Conservation (phyloP, 352 stramenopile species). For the Blastocystis sp. region DNA sequence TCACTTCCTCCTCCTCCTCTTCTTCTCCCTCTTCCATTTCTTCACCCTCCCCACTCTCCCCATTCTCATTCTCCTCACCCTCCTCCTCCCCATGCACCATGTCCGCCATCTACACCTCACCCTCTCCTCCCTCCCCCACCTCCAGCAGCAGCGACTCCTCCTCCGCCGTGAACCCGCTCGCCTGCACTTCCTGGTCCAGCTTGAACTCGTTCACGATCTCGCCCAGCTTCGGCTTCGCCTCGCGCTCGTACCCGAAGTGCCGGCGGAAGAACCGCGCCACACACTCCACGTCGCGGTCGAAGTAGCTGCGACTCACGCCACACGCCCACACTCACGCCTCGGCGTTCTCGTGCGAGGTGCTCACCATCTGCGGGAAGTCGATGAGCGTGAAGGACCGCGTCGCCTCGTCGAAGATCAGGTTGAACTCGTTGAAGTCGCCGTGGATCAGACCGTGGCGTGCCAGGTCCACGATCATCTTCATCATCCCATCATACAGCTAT, state of each 20-base stretch:
- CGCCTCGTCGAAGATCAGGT: conserved; percentile 88
- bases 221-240: conserved; percentile 70
- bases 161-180: conserved; percentile 80
- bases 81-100: conserved; percentile 67
- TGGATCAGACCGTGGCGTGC: conserved; percentile 94
- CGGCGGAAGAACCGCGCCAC: conserved; percentile 90
- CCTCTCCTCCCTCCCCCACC: conserved; percentile 66
- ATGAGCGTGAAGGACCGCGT: conserved; percentile 92
- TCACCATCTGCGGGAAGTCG: conserved; percentile 99
- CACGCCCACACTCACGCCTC: conserved; percentile 81
- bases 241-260: conserved; percentile 75
- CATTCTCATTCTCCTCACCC: neutral
- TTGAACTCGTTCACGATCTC: conserved; percentile 49
- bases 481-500: conserved; percentile 84
- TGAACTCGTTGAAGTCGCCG: conserved; percentile 99
- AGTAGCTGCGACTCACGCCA: conserved; percentile 76
- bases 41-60: too few relatives aligned
- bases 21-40: neutral
- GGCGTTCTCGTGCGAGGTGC: conserved; percentile 93
- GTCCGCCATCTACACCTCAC: conserved; percentile 69
- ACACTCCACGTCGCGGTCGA: conserved; percentile 90
- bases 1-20: conserved; percentile 71
- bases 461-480: conserved; percentile 91
- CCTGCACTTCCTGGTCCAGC: conserved; percentile 74
- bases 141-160: conserved; percentile 78